Percentiles rank a stretch among this genome's conserved stretches.
Conservation (phyloP, 2,329 filamentous ascomycete genomes). For the Ophiostoma triangulosporum region DNA sequence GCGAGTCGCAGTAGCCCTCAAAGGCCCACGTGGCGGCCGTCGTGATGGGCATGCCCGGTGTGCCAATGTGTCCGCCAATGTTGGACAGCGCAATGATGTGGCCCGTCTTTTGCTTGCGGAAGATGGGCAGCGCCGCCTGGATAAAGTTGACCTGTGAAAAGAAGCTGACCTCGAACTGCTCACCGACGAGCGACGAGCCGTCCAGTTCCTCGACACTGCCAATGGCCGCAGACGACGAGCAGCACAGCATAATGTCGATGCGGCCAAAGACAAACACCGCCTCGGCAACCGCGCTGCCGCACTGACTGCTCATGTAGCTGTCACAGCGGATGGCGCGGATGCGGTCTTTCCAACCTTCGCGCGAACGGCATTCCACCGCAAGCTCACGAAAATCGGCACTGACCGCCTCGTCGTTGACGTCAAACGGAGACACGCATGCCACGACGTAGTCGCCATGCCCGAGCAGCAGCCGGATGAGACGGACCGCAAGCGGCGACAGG, state of each 20-base stretch:
- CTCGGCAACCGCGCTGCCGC: constrained; percentile 76
- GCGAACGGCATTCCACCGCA: constrained; percentile 51
- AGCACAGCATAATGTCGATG: constrained; percentile 83
- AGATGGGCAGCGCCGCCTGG: constrained; percentile 68
- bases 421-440: constrained; percentile 64
- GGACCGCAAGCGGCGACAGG: constrained; percentile 71
- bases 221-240: constrained; percentile 77
- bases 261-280: constrained; percentile 72
- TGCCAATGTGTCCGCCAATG: constrained; percentile 84
- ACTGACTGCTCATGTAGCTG: constrained; percentile 51
- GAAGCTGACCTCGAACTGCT: constrained; percentile 91
- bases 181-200: constrained; percentile 51
- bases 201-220: constrained; percentile 78
- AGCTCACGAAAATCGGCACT: constrained; percentile 71
- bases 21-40: constrained; percentile 89
- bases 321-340: constrained; percentile 54
- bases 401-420: constrained; percentile 64
- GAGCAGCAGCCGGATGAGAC: constrained; percentile 67
- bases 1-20: constrained; percentile 87
- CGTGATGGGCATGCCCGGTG: constrained; percentile 80
- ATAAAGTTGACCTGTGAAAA: constrained; percentile 95
- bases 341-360: constrained; percentile 69
- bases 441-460: constrained; percentile 87
- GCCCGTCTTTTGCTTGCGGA: constrained; percentile 68
- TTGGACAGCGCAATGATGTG: constrained; percentile 85